Evolutionary conservation across 352 stramenopile species (phyloP).

Genomic region (Pythium aquatile): DNA sequence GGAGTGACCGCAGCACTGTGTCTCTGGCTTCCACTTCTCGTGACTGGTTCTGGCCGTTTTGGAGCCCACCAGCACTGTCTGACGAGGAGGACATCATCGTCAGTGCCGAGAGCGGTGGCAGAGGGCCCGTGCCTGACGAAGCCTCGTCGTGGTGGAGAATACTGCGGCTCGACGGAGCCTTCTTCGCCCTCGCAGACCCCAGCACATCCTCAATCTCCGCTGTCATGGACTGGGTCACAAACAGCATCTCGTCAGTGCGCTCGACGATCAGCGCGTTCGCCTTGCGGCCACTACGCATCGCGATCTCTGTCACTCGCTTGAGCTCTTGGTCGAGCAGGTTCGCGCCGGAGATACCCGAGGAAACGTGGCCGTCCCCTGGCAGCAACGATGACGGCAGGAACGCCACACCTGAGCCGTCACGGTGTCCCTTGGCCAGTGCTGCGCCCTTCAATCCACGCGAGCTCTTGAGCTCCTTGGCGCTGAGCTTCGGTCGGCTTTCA

Average conservation of each 20-base stretch:
- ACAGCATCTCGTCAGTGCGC: slow-evolving; percentile 72
- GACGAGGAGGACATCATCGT: slow-evolving; percentile 37
- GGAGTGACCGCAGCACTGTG: slow-evolving; percentile 48
- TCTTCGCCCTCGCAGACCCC: not conserved
- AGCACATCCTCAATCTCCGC: slow-evolving; percentile 45
- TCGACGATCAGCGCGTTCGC: slow-evolving; percentile 79
- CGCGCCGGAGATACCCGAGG: not conserved
- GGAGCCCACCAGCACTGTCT: slow-evolving; percentile 20
- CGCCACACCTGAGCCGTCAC: slow-evolving; percentile 8
- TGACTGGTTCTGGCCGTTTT: not conserved
- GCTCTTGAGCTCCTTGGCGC: slow-evolving; percentile 11
- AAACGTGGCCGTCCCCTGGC: not conserved
- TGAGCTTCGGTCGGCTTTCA: slow-evolving; percentile 8
- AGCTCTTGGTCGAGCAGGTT: slow-evolving; percentile 41
- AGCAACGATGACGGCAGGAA: not conserved
- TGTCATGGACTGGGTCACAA: slow-evolving; percentile 50
- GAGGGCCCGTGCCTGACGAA: slow-evolving; percentile 24
- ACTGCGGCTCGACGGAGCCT: slow-evolving; percentile 3
- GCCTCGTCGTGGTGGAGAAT: slow-evolving; percentile 33
- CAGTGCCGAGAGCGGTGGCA: slow-evolving; percentile 31
- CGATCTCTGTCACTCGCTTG: slow-evolving; percentile 69
- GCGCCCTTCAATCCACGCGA: slow-evolving; percentile 6
- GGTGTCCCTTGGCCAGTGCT: slow-evolving; percentile 10
- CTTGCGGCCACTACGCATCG: slow-evolving; percentile 61
- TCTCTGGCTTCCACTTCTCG: slow-evolving; percentile 34